Base-by-base conservation (phyloP, 176 grass and related monocot species). In the Bolboschoenus planiculmis region DNA sequence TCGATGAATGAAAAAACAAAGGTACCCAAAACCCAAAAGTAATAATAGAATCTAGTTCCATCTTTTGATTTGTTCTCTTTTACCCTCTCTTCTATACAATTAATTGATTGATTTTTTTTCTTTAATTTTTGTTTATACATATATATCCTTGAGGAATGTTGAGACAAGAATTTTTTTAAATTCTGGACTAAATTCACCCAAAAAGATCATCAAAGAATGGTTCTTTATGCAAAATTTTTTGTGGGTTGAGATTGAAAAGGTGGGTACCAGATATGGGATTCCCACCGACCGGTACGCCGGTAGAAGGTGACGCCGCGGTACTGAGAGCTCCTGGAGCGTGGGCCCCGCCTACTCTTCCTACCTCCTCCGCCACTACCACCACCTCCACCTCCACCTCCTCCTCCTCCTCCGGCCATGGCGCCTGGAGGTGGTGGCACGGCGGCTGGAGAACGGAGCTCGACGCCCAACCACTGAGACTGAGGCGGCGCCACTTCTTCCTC, bases 291-390 rank as follows among this genome's bases (percentile, higher is more conserved):
- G 65, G 95, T 98, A 34, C 95, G 88, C 53, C 95, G 88, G 84
- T 98, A 98, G 92, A 98, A 98, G 79, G 95, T 98, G 81, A 98
- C 95, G 51, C 95, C 95, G 20, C 95, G 92, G 87, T 98, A 98
- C 89, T 98, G 95, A 78, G 95, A 98, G 92, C 92, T 95, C 82
- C 95, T 85, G 4, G 95, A 98, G 78, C 95, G 64, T 31, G 95
- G 95, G 14, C 95, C 95, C n/a, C 95, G 88, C 79, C 95, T 87
- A 84, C 88, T 97, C 88, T 92, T 92, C 90, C 94, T 91, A 56
- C 36, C 29, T n/a, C 72, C 7, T 35, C 73, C 77, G 53, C 48
- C 37, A 67, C 7, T 2, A 31, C 55, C 1, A 29, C 31, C 64
- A 0, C n/a, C 83, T 2, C n/a, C 54, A n/a, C 29, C 37, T 0